Conservation (phyloP, 2,329 filamentous ascomycete genomes). For the Zarea fungicola region DNA sequence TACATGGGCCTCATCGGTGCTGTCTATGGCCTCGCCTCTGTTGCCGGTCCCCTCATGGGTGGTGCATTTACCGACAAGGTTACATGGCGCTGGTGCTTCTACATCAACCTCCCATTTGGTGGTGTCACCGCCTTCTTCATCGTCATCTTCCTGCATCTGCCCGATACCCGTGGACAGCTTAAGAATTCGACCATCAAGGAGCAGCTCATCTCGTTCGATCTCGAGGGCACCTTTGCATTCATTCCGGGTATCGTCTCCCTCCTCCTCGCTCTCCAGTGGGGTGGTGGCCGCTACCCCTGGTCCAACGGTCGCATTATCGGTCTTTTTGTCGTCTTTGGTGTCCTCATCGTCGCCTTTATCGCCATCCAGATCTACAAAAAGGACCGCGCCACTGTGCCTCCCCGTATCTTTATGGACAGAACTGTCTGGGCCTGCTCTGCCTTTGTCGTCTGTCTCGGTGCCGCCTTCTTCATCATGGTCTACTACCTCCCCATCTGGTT, state of each 20-base stretch:
- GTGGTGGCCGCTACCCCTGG: slow-evolving; percentile 25
- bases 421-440: slow-evolving; percentile 33
- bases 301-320: slow-evolving; percentile 35
- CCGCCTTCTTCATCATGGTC: slow-evolving; percentile 23
- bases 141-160: slow-evolving; percentile 19
- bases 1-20: slow-evolving; percentile 31
- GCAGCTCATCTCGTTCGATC: slow-evolving; percentile 29
- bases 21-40: slow-evolving; percentile 34
- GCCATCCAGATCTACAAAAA: slow-evolving; percentile 29
- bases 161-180: slow-evolving; percentile 9
- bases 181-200: slow-evolving; percentile 24
- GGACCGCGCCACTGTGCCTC: slow-evolving; percentile 35
- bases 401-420: slow-evolving; percentile 36
- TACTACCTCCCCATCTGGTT: slow-evolving; percentile 45
- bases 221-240: slow-evolving; percentile 38
- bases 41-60: slow-evolving; percentile 18
- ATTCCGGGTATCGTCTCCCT: slow-evolving; percentile 31
- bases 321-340: slow-evolving; percentile 34
- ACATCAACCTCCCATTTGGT: slow-evolving; percentile 30
- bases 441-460: slow-evolving; percentile 20
- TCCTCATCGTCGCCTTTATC: slow-evolving; percentile 6
- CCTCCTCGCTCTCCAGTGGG: slow-evolving; percentile 42
- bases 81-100: slow-evolving; percentile 28
- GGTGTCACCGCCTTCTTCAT: slow-evolving; percentile 25
- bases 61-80: slow-evolving; percentile 22